phyloP scores from a whole-genome alignment of 106 monocot species.

The Allium fistulosum region DNA sequence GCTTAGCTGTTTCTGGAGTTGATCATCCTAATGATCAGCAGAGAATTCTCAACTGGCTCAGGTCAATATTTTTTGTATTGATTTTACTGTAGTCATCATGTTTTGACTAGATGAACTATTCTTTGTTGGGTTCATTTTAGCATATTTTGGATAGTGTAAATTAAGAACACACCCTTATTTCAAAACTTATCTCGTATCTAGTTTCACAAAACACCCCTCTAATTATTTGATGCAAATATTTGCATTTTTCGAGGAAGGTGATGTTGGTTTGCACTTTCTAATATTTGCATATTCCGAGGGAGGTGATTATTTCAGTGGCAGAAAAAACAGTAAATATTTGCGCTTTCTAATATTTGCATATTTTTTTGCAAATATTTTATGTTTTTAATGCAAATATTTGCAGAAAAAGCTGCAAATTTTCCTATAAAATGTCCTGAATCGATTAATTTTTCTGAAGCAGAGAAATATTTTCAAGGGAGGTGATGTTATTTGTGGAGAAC shows the following conservation, averaged over 20 bases:
- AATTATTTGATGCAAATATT: too few relatives aligned
- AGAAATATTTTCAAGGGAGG: slow-evolving; percentile 67
- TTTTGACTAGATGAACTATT: background rate
- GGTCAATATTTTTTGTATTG: slow-evolving; percentile 21
- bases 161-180: too few relatives aligned
- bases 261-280: too few relatives aligned
- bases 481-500: slow-evolving; percentile 85
- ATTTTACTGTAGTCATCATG: background rate
- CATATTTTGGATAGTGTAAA: too few relatives aligned
- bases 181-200: too few relatives aligned
- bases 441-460: slow-evolving; percentile 18
- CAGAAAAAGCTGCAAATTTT: too few relatives aligned
- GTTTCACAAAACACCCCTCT: too few relatives aligned
- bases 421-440: too few relatives aligned
- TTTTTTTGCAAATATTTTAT: background rate
- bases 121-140: background rate
- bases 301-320: background rate
- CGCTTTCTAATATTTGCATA: background rate
- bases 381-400: background rate
- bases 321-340: too few relatives aligned
- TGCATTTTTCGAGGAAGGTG: too few relatives aligned
- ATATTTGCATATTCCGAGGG: background rate
- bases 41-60: slow-evolving; percentile 69
- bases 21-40: slow-evolving; percentile 90
- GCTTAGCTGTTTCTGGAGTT: slow-evolving; percentile 94